Conservation (phyloP, 2,329 filamentous ascomycete species). For the Fusarium bactridioides region DNA sequence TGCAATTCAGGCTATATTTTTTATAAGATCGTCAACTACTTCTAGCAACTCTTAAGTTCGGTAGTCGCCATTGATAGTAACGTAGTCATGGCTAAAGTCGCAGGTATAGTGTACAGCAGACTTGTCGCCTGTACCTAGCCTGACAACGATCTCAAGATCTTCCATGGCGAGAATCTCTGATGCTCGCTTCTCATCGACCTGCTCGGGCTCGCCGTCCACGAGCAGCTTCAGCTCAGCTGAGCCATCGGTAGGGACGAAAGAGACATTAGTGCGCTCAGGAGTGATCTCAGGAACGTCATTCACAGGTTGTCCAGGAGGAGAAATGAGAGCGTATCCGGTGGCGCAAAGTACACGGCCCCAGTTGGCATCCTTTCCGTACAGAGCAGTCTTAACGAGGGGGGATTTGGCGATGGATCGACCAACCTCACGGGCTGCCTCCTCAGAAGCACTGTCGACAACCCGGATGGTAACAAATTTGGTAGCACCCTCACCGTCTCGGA, state of each 20-base stretch:
- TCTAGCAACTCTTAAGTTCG: constrained; percentile 56
- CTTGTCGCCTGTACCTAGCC: constrained; percentile 72
- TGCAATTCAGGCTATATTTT: neutral
- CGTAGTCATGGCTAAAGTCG: constrained; percentile 85
- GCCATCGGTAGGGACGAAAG: constrained; percentile 81
- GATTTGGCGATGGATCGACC: constrained; percentile 90
- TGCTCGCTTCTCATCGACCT: constrained; percentile 78
- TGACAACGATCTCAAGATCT: constrained; percentile 80
- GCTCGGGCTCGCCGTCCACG: constrained; percentile 81
- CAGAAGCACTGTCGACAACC: constrained; percentile 75
- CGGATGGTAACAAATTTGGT: constrained; percentile 97
- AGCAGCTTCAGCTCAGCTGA: constrained; percentile 78
- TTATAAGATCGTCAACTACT: neutral
- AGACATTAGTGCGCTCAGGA: constrained; percentile 77
- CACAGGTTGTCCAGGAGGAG: constrained; percentile 63
- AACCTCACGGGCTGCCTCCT: constrained; percentile 77
- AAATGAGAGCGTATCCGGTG: constrained; percentile 79
- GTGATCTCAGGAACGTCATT: constrained; percentile 70
- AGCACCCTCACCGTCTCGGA: constrained; percentile 95
- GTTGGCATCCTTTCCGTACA: constrained; percentile 97
- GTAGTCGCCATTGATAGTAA: constrained; percentile 74
- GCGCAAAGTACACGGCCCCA: constrained; percentile 98
- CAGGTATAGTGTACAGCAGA: constrained; percentile 84
- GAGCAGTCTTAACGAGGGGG: constrained; percentile 93
- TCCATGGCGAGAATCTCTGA: constrained; percentile 80